These are phyloP conservation scores for Zygoascus meyerae DNA, from an alignment of 1,139 yeast species.

Conservation along the genomic window DNA sequence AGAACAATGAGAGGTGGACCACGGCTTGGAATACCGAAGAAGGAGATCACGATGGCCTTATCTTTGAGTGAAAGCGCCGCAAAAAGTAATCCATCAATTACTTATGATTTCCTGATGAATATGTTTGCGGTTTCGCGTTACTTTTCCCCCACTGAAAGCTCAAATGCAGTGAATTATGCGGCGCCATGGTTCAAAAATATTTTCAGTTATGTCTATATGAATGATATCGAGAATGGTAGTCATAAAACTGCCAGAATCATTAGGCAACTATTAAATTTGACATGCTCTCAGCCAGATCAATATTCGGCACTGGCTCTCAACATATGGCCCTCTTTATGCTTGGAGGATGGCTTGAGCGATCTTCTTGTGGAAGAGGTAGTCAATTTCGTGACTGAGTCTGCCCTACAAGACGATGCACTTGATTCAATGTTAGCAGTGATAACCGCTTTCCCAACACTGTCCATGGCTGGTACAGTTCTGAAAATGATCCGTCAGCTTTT, in stretches of 20 bases:
- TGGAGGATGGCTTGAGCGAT: conserved; percentile 54
- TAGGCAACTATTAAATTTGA: conserved; percentile 56
- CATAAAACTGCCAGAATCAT: conserved; percentile 57
- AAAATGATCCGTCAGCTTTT: conserved; percentile 44
- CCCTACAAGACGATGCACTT: conserved; percentile 53
- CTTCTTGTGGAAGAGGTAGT: conserved; percentile 61
- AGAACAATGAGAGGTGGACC: conserved; percentile 51
- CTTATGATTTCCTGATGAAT: conserved; percentile 57
- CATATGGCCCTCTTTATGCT: conserved; percentile 66
- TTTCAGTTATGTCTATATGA: conserved; percentile 47
- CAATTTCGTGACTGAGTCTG: conserved; percentile 67
- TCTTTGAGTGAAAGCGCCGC: conserved; percentile 58
- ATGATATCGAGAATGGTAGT: conserved; percentile 47
- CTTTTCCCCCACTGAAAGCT: conserved; percentile 33
- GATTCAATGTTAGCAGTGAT: conserved; percentile 47
- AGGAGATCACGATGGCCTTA: conserved; percentile 59
- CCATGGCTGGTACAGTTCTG: conserved; percentile 63
- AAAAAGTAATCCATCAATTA: conserved; percentile 49
- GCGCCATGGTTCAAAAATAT: conserved; percentile 79
- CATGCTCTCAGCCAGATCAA: conserved; percentile 40
- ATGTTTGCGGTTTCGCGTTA: conserved; percentile 53
- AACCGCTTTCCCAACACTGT: conserved; percentile 61
- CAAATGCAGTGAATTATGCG: conserved; percentile 49
- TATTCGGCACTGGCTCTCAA: conserved; percentile 49
- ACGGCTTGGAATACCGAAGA: conserved; percentile 67